These are phyloP conservation scores for Hymenotorrendiella dingleyae DNA, from an alignment of 2,329 filamentous ascomycete genomes.

Conservation along the genomic window DNA sequence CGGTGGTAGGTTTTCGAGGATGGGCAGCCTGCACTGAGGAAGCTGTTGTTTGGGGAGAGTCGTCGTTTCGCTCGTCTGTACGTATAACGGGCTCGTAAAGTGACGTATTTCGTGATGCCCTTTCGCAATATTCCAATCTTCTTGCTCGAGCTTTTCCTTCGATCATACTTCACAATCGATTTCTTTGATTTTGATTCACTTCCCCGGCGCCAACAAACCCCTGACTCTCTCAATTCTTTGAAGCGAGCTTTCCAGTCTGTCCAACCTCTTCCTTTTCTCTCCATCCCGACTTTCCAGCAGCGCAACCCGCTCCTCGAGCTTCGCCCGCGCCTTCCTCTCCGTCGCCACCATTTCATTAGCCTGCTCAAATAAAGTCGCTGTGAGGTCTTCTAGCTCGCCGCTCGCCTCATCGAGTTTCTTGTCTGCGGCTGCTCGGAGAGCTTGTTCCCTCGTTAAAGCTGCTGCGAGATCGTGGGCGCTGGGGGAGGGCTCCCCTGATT, in stretches of 20 bases:
- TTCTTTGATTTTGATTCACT: slow-evolving; percentile 18
- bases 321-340: slow-evolving; percentile 65
- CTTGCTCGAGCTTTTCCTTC: slow-evolving; percentile 2
- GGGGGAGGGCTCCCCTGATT: slow-evolving; percentile 18
- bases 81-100: too few relatives aligned
- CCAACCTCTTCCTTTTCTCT: slow-evolving; percentile 64
- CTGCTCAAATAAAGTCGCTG: slow-evolving; percentile 69
- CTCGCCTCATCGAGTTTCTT: slow-evolving; percentile 59
- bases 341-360: slow-evolving; percentile 83
- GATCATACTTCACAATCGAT: slow-evolving; percentile 1
- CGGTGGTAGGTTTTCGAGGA: too few relatives aligned
- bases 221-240: slow-evolving; percentile 65
- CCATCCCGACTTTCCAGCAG: slow-evolving; percentile 63
- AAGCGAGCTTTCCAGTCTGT: slow-evolving; percentile 65
- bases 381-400: slow-evolving; percentile 73
- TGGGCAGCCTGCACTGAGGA: too few relatives aligned
- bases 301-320: slow-evolving; percentile 63
- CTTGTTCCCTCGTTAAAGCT: slow-evolving; percentile 61
- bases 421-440: slow-evolving; percentile 63
- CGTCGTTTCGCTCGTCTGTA: neutral
- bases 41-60: too few relatives aligned
- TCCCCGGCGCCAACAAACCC: slow-evolving; percentile 42
- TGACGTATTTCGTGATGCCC: slow-evolving; percentile 20
- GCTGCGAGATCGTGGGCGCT: slow-evolving; percentile 48
- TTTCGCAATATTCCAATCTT: slow-evolving; percentile 6